These are phyloP conservation scores for Backusella luteola DNA, from an alignment of 192 early-diverging fungal species.

Conservation along the genomic window DNA sequence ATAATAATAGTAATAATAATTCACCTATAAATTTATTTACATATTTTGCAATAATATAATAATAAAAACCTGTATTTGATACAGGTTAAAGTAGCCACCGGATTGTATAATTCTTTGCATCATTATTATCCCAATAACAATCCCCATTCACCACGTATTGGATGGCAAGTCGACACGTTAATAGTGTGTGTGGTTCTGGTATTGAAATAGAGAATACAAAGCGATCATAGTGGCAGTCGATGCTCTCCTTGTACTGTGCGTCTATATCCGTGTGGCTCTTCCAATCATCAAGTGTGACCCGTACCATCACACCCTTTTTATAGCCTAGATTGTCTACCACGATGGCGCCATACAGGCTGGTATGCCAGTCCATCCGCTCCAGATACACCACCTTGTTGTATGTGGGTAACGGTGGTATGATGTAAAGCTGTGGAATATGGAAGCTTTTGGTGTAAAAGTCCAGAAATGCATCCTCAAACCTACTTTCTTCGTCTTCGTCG, in stretches of 20 bases:
- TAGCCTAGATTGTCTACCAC: background rate
- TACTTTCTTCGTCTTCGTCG: background rate
- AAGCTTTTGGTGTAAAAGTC: background rate
- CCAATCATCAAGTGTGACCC: background rate
- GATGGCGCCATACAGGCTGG: background rate
- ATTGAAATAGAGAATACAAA: background rate
- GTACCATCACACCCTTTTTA: background rate
- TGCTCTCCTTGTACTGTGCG: background rate
- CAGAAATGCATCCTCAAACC: background rate
- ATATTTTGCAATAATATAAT: background rate
- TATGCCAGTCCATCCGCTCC: background rate
- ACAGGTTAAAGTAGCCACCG: background rate
- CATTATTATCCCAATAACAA: background rate
- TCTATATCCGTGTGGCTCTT: background rate
- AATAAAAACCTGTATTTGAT: background rate
- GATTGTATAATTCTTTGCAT: background rate
- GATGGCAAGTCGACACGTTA: background rate
- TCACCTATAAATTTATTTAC: too few relatives aligned
- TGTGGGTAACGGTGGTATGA: background rate
- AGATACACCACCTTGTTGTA: background rate
- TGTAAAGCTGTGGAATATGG: background rate
- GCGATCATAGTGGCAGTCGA: background rate
- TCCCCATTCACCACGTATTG: background rate
- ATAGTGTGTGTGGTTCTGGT: background rate
- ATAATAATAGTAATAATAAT: too few relatives aligned